Evolutionary conservation across 345 rosid species (phyloP).

Genomic region (Durio zibethinus): DNA sequence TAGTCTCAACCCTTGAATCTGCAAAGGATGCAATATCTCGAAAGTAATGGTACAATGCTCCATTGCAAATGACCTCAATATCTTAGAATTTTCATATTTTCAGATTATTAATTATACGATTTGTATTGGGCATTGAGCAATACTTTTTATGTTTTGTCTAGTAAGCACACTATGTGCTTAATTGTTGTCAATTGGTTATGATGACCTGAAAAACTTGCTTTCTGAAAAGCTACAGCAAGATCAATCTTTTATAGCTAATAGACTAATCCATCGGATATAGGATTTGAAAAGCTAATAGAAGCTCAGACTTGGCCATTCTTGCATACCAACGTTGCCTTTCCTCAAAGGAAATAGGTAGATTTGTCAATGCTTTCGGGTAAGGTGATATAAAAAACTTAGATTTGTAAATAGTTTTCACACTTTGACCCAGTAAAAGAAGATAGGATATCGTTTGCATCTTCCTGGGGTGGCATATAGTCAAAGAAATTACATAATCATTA

Average conservation of each 20-base stretch:
- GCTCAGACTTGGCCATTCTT: not conserved
- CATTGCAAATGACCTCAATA: not conserved
- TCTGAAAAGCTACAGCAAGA: not conserved
- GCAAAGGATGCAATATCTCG: slow-evolving; percentile 49
- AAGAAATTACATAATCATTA: too few species aligned
- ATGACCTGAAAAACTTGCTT: not conserved
- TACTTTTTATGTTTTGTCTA: not conserved
- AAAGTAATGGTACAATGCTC: not conserved
- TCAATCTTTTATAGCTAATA: not conserved
- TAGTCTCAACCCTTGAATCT: slow-evolving; percentile 45
- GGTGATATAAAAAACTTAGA: not conserved
- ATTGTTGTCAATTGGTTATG: not conserved
- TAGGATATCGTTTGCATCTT: too few species aligned
- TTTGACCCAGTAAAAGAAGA: too few species aligned
- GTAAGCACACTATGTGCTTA: not conserved
- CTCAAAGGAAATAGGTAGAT: too few species aligned
- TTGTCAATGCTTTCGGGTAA: not conserved
- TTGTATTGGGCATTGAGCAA: not conserved
- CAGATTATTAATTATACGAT: too few species aligned
- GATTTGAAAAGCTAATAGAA: not conserved
- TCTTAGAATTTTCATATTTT: too few species aligned
- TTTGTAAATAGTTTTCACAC: too few species aligned
- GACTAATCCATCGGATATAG: too few species aligned
- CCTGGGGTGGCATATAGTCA: too few species aligned
- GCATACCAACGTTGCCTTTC: too few species aligned